Evolutionary conservation across 176 grass and related monocot species (phyloP), one percentile per base, ranked within the genome.

Genomic region (Chrysopogon serrulatus): DNA sequence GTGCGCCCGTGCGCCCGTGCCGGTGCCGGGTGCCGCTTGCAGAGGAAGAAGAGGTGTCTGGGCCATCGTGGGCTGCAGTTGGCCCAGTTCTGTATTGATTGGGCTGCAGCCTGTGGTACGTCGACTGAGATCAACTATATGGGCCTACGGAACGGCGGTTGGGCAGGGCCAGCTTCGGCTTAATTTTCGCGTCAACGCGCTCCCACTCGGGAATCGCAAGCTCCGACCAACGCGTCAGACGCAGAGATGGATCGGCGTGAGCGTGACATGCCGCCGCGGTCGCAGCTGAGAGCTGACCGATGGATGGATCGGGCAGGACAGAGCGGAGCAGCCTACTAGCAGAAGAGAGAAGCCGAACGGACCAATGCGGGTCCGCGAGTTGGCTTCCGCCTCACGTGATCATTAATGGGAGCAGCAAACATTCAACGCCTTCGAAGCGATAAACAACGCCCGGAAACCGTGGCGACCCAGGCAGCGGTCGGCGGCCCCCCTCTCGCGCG

Each of bases 341-440:
- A 21, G 48, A 53, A 51, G 19, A 51, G 19, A n/a, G 35, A 70
- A 24, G 19, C 6, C 3, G 19, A 37, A 27, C 26, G 13, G 27
- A 26, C 54, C 31, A 86, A 86, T 13, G 15, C 60, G n/a, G 15
- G n/a, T 15, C 0, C 13, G 33, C 23, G 40, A n/a, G 34, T 7
- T 73, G 67, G 79, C 59, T 40, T 90, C 66, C 57, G 17, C 26
- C 51, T 88, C 88, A 90, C 82, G 88, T 83, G 91, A 82, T 23
- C 85, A 90, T 88, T 78, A 87, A 90, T 93, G 57, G 33, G 18
- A 1, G 78, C 31, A 82, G 88, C 77, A 93, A 81, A 90, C 91
- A 93, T 90, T 90, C 91, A 93, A 93, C 91, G 88, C 88, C 81
- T 85, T 82, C 85, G 83, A 47, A 67, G 59, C 57, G 83, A 91